A percentile compares a stretch with the other conserved stretches of the same genome.
phyloP scores from a whole-genome alignment of 805 yeast genomes.

The Ogataea dorogensis region DNA sequence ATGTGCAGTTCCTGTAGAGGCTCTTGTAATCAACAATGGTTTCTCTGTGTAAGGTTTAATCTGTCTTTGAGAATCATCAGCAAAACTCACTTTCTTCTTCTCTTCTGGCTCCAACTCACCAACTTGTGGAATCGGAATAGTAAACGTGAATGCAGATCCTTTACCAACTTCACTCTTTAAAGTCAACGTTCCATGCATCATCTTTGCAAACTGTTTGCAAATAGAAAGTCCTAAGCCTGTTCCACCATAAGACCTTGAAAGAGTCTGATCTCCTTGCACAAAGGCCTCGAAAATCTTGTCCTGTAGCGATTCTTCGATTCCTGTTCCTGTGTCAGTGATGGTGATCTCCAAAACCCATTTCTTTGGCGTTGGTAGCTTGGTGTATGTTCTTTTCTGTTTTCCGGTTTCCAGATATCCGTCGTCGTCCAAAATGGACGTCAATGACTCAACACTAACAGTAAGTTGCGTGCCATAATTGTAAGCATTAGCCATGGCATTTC shows the following conservation, averaged over 20 bases:
- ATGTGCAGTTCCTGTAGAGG: constrained; percentile 53
- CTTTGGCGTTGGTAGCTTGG: constrained; percentile 27
- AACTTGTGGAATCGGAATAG: constrained; percentile 70
- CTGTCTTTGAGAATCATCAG: constrained; percentile 9
- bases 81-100: constrained; percentile 42
- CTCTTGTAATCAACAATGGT: constrained; percentile 44
- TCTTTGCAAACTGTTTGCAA: constrained; percentile 83
- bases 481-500: constrained; percentile 42
- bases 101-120: constrained; percentile 46
- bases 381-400: constrained; percentile 17
- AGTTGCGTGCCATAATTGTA: constrained; percentile 29
- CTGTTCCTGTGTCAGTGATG: constrained; percentile 92
- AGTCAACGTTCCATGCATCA: constrained; percentile 82
- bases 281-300: constrained; percentile 91
- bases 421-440: constrained; percentile 13
- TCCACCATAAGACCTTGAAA: constrained; percentile 90
- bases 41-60: constrained; percentile 35
- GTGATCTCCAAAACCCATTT: constrained; percentile 66
- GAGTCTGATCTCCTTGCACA: constrained; percentile 94
- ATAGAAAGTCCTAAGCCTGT: constrained; percentile 90
- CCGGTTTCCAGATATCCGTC: constrained; percentile 23
- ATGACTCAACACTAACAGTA: constrained; percentile 6
- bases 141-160: constrained; percentile 82
- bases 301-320: constrained; percentile 80
- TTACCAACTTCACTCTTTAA: constrained; percentile 71